These are phyloP conservation scores for Pluteus cervinus DNA, from an alignment of 768 basidiomycete species.

Conservation along the genomic window DNA sequence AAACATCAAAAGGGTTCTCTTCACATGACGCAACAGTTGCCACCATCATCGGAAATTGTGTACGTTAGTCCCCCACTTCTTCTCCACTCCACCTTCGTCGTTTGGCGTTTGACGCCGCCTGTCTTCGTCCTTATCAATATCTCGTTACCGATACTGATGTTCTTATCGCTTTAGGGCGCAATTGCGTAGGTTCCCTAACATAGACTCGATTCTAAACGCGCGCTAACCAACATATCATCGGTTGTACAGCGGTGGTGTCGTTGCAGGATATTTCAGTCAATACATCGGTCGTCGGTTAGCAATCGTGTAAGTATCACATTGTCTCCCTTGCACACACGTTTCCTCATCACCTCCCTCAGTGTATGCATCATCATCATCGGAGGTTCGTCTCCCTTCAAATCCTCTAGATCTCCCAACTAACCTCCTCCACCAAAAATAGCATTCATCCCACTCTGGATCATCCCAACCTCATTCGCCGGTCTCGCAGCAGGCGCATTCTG, in stretches of 20 bases:
- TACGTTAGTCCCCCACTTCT: too few relatives aligned
- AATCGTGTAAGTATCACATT: constrained; percentile 43
- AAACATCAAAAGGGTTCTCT: constrained; percentile 54
- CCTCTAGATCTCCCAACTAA: too few relatives aligned
- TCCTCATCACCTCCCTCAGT: constrained; percentile 18
- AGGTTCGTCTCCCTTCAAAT: constrained; percentile 19
- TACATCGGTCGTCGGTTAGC: constrained; percentile 81
- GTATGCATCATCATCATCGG: constrained; percentile 52
- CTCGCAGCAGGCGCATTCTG: constrained; percentile 85
- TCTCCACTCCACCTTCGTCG: too few relatives aligned
- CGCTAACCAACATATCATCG: neutral
- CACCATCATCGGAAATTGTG: constrained; percentile 77
- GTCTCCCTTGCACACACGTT: constrained; percentile 2
- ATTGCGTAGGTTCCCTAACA: constrained; percentile 21
- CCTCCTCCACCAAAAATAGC: too few relatives aligned
- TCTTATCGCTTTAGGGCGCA: constrained; percentile 25
- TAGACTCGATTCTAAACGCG: neutral
- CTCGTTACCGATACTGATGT: constrained; percentile 1
- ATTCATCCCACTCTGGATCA: constrained; percentile 78
- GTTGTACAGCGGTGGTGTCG: constrained; percentile 48
- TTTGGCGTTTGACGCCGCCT: too few relatives aligned
- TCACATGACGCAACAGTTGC: constrained; percentile 57
- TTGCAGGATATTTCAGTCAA: constrained; percentile 71
- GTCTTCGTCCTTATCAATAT: too few relatives aligned
- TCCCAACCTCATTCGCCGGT: constrained; percentile 60